Base-by-base conservation (phyloP, 306 rosid genomes). In the Chamaecrista fasciculata region DNA sequence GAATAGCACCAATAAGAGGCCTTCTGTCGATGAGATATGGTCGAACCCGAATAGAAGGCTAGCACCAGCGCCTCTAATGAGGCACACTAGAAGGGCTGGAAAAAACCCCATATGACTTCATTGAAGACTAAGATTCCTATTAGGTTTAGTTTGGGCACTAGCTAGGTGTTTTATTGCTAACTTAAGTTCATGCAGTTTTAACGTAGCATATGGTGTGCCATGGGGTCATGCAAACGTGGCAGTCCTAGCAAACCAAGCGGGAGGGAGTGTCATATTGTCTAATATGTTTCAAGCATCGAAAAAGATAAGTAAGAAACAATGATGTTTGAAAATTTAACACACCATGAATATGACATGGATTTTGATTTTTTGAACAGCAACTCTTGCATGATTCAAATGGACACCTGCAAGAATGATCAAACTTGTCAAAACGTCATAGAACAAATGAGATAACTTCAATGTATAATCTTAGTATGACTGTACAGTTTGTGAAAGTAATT, bases 301-400 rank as follows among this genome's bases (percentile, higher is more conserved):
- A 47, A 59, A 9, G 3, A 8, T 28, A 62, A 11, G 26, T 4
- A 11, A 43, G 24, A 25, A 21, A 56, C 19, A n/a, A 55, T 0
- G 11, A 33, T 24, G 28, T 48, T 56, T 67, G 29, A 59, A 34
- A 71, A 37, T n/a, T 48, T 39, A 55, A 21, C 85, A 59, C 80
- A 89, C 96, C 96, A n/a, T 84, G 96, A 84, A 89, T 89, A 70
- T 79, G 78, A 70, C 96, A 89, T 39, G 96, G 96, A 75, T 84
- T 89, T 78, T 89, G 96, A 62, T 84, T 86, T 71, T 74, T 89
- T 48, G 91, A 82, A 62, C 96, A 89, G 83, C 96, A 86, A 79
- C 85, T 89, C 86, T 89, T 89, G 85, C 96, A 89, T 53, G 86
- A 84, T 58, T 89, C 87, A 51, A 66, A 89, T 6, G 89, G 96